Evolutionary conservation across 495 filamentous ascomycete genomes (phyloP), one percentile per base, ranked within the genome.

Genomic region (Aspergillus affinis): DNA sequence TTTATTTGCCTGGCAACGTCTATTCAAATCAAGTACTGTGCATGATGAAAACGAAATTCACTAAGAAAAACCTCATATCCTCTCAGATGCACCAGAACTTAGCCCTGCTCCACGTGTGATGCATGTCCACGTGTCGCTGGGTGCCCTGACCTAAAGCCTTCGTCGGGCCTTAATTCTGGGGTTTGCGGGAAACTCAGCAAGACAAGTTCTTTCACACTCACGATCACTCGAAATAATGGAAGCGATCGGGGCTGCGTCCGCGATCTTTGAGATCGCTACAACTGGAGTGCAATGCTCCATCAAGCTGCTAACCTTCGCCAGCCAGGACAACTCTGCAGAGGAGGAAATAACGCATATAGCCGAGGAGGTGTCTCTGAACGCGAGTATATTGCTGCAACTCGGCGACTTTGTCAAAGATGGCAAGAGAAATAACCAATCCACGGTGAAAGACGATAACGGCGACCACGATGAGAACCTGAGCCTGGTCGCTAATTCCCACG

Each of bases 231-330:
- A 8, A 18, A 48, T 48, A 6, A 65, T 65, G 65, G 65, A 68
- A n/a, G 63, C 63, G 27, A 45, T 68, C 4, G 58, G 64, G 29
- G 30, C 58, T 32, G 66, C 63, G 2, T 64, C 66, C 13, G 61
- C 66, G 9, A 58, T 66, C 9, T 9, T 66, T 4, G 56, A 20
- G 12, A 68, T 68, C 27, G 60, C 64, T 2, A 55, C 57, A 6
- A 60, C 58, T 18, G 60, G 66, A 27, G 32, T 63, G 10, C 64
- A 64, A 58, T 44, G 62, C 18, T 63, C 60, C n/a, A 61, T 66
- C 21, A 64, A 64, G 29, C 53, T 66, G 19, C 32, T 64, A 15
- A 60, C 63, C n/a, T 53, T 69, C n/a, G 60, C 61, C 48, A 48
- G 48, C 15, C 64, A 63, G 36, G 51, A 61, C 10, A 66, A 27